Percentiles rank a stretch among this genome's conserved stretches.
Conservation (phyloP, 2,329 filamentous ascomycete genomes). For the Sporothrix brasiliensis region DNA sequence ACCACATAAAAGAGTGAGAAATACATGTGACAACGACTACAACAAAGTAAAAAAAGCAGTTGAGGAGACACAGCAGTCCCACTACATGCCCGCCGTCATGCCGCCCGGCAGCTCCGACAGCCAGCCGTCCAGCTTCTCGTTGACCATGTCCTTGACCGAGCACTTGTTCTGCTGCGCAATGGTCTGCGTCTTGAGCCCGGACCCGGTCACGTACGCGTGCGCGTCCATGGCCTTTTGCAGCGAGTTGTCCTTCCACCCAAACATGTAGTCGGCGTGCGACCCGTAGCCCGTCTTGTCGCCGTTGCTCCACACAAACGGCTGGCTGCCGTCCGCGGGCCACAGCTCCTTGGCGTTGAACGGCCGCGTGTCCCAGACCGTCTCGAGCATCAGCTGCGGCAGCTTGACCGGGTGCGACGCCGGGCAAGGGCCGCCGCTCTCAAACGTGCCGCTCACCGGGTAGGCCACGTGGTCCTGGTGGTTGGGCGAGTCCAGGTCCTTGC, state of each 20-base stretch:
- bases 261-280: constrained; percentile 44
- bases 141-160: constrained; percentile 37
- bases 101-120: constrained; percentile 40
- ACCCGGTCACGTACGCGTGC: constrained; percentile 14
- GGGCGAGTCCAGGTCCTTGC: constrained; percentile 49
- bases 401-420: constrained; percentile 48
- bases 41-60: too few species aligned
- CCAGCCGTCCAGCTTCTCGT: constrained; percentile 43
- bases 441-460: constrained; percentile 47
- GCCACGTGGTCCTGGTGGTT: constrained; percentile 44
- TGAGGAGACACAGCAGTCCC: too few species aligned
- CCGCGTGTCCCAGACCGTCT: constrained; percentile 51
- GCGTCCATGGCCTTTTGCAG: constrained; percentile 38
- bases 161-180: constrained; percentile 44
- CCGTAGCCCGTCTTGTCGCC: constrained; percentile 40
- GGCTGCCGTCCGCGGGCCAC: constrained; percentile 44
- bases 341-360: constrained; percentile 43
- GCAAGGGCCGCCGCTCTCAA: constrained; percentile 53
- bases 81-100: not conserved
- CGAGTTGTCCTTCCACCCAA: constrained; percentile 43
- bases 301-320: constrained; percentile 41
- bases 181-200: constrained; percentile 42
- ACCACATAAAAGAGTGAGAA: not conserved
- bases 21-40: not conserved
- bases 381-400: constrained; percentile 46